A percentile compares a stretch with the other conserved stretches of the same genome.
Conservation (phyloP, 129 eudicot species). For the Smallanthus sonchifolius region DNA sequence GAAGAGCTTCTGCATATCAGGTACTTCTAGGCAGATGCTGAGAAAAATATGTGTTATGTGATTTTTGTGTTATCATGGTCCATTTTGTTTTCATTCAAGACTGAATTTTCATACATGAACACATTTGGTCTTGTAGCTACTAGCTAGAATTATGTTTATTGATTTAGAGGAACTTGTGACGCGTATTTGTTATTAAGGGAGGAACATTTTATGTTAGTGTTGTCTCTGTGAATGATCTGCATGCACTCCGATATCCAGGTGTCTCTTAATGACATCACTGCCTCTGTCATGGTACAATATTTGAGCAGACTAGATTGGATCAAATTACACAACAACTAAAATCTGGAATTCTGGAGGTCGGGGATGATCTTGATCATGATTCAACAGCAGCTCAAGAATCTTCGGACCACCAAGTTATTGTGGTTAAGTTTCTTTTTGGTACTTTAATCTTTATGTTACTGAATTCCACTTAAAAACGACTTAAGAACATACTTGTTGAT, state of each 20-base stretch:
- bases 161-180: conserved; percentile 38
- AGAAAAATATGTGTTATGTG: conserved; percentile 7
- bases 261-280: conserved; percentile 67
- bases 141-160: conserved; percentile 14
- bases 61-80: background rate
- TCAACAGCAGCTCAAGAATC: conserved; percentile 24
- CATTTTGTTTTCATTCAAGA: background rate
- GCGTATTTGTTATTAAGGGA: conserved; percentile 24
- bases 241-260: conserved; percentile 62
- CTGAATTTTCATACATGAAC: background rate
- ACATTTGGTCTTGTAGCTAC: conserved; percentile 5
- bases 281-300: conserved; percentile 72
- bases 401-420: conserved; percentile 25
- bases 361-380: conserved; percentile 38
- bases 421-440: conserved; percentile 35
- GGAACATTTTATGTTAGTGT: conserved; percentile 45
- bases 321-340: conserved; percentile 73
- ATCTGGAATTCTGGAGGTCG: conserved; percentile 44
- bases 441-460: conserved; percentile 5
- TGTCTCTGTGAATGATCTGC: conserved; percentile 64
- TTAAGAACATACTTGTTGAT: conserved; percentile 6
- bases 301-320: conserved; percentile 96
- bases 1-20: conserved; percentile 95
- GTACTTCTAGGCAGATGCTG: conserved; percentile 31
- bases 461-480: conserved; percentile 4